Conservation (phyloP, 257 asterid species). For the Salvia splendens region DNA sequence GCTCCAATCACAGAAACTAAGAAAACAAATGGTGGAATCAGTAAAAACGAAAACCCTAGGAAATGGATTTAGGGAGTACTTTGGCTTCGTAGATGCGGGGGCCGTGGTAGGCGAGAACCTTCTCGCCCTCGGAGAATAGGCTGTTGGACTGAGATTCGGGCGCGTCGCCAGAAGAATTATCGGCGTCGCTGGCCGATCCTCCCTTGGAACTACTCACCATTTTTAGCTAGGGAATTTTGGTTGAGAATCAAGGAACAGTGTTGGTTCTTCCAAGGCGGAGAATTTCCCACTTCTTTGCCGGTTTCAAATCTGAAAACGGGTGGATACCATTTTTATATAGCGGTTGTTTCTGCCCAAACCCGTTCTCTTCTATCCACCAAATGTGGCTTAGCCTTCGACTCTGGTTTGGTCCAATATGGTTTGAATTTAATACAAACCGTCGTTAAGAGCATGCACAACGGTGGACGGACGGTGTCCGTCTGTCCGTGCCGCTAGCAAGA, state of each 20-base stretch:
- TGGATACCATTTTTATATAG: conserved; percentile 16
- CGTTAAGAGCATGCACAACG: no score
- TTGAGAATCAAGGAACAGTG: conserved; percentile 11
- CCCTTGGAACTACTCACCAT: conserved; percentile 53
- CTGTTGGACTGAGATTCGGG: conserved; percentile 56
- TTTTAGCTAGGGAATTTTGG: neutral
- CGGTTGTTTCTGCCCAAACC: conserved; percentile 19
- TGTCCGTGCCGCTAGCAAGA: no score
- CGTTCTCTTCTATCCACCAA: conserved; percentile 19
- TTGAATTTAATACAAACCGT: no score
- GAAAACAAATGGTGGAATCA: neutral
- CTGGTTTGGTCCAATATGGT: no score
- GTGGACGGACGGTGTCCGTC: no score
- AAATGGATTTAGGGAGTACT: conserved; percentile 32
- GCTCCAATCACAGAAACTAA: neutral
- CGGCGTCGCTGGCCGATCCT: conserved; percentile 67
- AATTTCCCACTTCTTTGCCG: conserved; percentile 30
- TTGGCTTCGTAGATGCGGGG: conserved; percentile 73
- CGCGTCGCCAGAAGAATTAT: conserved; percentile 66
- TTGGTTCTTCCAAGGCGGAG: conserved; percentile 1
- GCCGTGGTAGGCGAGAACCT: conserved; percentile 88
- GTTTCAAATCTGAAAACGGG: conserved; percentile 29
- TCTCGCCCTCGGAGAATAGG: conserved; percentile 76
- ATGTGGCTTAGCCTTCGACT: no score
- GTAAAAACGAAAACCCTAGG: conserved; percentile 35